phyloP scores from a whole-genome alignment of 2,329 filamentous ascomycete species.

The Ceratocystis lukuohia region DNA sequence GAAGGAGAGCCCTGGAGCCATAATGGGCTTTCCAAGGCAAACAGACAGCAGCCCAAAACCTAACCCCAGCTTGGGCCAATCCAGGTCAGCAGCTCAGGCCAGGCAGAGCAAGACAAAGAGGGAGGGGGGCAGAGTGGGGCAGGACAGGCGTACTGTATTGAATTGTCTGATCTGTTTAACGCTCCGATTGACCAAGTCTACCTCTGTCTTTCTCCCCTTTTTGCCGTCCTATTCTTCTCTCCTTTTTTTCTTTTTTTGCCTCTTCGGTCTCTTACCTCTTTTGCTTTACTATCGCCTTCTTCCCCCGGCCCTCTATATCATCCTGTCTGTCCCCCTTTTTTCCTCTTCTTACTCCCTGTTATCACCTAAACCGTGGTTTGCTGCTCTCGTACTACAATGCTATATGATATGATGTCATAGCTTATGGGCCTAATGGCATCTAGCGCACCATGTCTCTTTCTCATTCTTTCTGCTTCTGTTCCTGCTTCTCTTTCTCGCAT shows the following conservation, averaged over 20 bases:
- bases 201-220: background rate
- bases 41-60: too few relatives aligned
- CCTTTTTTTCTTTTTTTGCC: background rate
- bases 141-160: background rate
- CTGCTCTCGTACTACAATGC: background rate
- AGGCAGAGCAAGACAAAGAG: slow-evolving; percentile 1
- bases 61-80: too few relatives aligned
- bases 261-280: background rate
- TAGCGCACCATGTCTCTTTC: background rate
- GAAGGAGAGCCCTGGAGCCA: background rate
- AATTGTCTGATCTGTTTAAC: background rate
- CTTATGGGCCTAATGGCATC: background rate
- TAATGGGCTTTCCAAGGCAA: too few relatives aligned
- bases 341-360: background rate
- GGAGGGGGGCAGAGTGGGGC: background rate
- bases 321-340: background rate
- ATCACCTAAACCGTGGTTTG: background rate
- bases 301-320: too few relatives aligned
- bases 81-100: background rate
- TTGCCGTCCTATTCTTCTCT: background rate
- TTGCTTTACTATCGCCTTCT: background rate
- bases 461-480: background rate
- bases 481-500: background rate
- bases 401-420: background rate
- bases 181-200: background rate